Evolutionary conservation across 495 filamentous ascomycete genomes (phyloP).

Genomic region (Aspergillus funiculosus): DNA sequence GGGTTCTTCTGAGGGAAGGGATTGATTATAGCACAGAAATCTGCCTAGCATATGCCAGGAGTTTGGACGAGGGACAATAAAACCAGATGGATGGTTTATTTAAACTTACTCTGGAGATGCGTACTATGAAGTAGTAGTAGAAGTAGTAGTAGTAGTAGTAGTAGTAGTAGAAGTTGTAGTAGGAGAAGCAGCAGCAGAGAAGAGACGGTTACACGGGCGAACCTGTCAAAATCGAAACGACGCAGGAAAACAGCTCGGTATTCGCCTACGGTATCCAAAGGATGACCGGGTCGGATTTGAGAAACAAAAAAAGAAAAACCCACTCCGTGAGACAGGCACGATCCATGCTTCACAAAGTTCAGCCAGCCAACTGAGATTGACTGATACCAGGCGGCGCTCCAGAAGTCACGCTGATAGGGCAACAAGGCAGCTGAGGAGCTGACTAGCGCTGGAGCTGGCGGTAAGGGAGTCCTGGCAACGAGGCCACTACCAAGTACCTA

Average conservation of each 20-base stretch:
- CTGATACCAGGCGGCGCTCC: slow-evolving; percentile 17
- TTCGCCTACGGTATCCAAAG: background rate
- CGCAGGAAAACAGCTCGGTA: slow-evolving; percentile 3
- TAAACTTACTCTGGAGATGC: slow-evolving; percentile 3
- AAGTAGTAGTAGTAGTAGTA: background rate
- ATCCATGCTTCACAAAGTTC: slow-evolving; percentile 24
- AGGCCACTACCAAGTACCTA: no score
- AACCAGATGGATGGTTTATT: background rate
- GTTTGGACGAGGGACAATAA: background rate
- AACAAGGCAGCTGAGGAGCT: slow-evolving; percentile 32
- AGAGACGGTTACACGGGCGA: slow-evolving; percentile 10
- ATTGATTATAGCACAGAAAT: background rate
- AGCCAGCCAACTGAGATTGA: slow-evolving; percentile 21
- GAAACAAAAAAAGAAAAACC: slow-evolving; percentile 1
- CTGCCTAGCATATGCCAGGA: slow-evolving; percentile 19
- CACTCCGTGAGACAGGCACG: slow-evolving; percentile 21
- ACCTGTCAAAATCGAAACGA: slow-evolving; percentile 13
- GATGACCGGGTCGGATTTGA: background rate
- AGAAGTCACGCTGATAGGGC: slow-evolving; percentile 32
- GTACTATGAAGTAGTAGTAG: no score
- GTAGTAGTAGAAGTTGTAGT: background rate
- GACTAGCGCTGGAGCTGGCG: slow-evolving; percentile 32
- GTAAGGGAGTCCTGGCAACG: slow-evolving; percentile 47
- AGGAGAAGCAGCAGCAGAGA: slow-evolving; percentile 3
- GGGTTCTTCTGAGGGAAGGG: slow-evolving; percentile 8